Base-by-base conservation (phyloP, 441 rosid species). In the Kokia cookei region DNA sequence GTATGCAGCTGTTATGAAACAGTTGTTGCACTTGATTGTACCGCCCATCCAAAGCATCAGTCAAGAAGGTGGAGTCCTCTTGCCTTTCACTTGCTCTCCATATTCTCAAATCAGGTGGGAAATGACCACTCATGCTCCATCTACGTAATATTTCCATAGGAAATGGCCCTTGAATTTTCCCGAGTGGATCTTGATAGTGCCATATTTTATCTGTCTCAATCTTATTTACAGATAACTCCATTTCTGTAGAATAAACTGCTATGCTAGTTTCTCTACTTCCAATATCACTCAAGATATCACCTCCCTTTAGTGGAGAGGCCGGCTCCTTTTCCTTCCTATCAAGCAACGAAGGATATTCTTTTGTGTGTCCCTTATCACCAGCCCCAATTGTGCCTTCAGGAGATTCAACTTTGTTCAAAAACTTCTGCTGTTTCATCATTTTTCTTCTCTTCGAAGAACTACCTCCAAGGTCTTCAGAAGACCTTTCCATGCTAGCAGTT, bases 91-190 rank as follows among this genome's bases (percentile, higher is more conserved):
- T 81, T 72, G 60, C 73, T 81, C 82, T 91, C 99, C 99, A 94
- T 73, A 97, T 91, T 83, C 80, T 86, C 65, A 92, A 80, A 81
- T 86, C 82, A 73, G 62, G 71, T n/a, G 99, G 99, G 64, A 97
- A 97, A 82, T 82, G 90, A 67, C 94, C 91, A 76, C 76, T 80
- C 66, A 75, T 71, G 72, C 83, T 91, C 99, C 99, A 97, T 81
- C 86, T 89, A 35, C 90, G 90, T 75, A 97, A 84, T 78, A 86
- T 90, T 77, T 72, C 74, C 87, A 94, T 76, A 48, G 91, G 43
- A 86, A 97, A 97, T 50, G 99, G 98, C 64, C 99, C 99, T 77
- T 93, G 99, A 78, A 81, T 76, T 81, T 84, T 93, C 79, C 94
- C 96, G 63, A 68, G 76, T 65, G 98, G 99, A 76, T 97, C 99